These are phyloP conservation scores for Xylaria sp. DNA, from an alignment of 2,329 filamentous ascomycete species.

Conservation along the genomic window DNA sequence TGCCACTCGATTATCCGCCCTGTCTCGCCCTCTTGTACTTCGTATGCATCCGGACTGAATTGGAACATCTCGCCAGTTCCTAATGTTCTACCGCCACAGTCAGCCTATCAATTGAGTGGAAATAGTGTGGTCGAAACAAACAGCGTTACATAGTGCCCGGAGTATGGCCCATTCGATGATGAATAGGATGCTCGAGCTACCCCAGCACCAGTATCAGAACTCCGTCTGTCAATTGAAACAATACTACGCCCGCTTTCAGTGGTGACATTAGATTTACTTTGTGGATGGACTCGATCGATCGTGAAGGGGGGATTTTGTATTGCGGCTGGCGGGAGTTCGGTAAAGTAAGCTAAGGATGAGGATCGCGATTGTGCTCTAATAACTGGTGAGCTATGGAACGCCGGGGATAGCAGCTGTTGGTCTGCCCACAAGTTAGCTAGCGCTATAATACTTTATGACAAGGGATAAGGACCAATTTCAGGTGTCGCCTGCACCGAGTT, in stretches of 20 bases:
- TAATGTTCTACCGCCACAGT: slow-evolving; percentile 24
- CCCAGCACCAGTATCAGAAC: not conserved
- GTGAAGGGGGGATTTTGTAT: not conserved
- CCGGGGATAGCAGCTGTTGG: slow-evolving; percentile 16
- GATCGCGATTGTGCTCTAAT: slow-evolving; percentile 35
- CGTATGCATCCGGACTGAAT: slow-evolving; percentile 33
- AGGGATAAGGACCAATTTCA: not conserved
- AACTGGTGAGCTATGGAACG: slow-evolving; percentile 28
- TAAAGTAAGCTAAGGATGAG: slow-evolving; percentile 33
- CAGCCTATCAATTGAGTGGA: not conserved
- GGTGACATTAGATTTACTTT: not conserved
- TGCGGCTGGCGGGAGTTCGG: slow-evolving; percentile 39
- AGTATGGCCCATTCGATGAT: not conserved
- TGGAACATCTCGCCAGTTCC: slow-evolving; percentile 7
- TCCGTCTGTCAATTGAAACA: not conserved
- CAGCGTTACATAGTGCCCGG: slow-evolving; percentile 20
- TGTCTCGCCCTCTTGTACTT: slow-evolving; percentile 24
- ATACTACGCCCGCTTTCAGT: not conserved
- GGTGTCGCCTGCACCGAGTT: not conserved
- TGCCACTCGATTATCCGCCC: slow-evolving; percentile 38
- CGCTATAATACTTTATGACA: not conserved
- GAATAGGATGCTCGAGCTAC: not conserved
- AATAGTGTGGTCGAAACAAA: not conserved
- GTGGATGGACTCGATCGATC: slow-evolving; percentile 10
- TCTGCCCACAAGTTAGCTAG: not conserved